These are phyloP conservation scores for Hypoxylon sp. DNA, from an alignment of 2,329 filamentous ascomycete genomes.

Conservation along the genomic window DNA sequence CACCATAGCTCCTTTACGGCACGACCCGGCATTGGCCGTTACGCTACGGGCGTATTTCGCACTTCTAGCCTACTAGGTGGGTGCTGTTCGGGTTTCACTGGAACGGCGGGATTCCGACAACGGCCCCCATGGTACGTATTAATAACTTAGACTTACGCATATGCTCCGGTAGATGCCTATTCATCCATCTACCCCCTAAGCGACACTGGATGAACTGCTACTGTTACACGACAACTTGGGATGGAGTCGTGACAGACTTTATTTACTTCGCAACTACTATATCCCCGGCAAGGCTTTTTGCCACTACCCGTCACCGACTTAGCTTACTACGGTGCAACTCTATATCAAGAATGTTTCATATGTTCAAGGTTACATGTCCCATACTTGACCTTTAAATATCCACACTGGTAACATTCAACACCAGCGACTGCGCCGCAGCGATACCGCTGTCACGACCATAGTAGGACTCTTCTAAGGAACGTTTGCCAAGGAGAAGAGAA, in stretches of 20 bases:
- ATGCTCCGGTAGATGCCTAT: neutral
- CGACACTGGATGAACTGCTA: neutral
- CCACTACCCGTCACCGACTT: conserved; percentile 5
- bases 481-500: neutral
- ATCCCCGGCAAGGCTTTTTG: neutral
- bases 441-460: neutral
- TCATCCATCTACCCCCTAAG: neutral
- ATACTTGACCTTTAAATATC: neutral
- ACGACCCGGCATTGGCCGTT: conserved; percentile 4
- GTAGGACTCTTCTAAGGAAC: neutral
- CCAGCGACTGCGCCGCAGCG: neutral
- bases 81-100: neutral
- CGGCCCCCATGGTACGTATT: neutral
- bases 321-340: neutral
- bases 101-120: neutral
- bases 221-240: neutral
- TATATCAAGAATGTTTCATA: neutral
- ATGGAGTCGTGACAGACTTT: neutral
- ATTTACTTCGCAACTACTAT: conserved; percentile 12
- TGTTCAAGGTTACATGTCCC: neutral
- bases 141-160: neutral
- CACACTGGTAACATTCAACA: neutral
- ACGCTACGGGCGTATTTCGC: neutral
- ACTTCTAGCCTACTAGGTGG: no score
- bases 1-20: conserved; percentile 12